phyloP scores from a whole-genome alignment of 257 asterid genomes.

The Vinca minor region DNA sequence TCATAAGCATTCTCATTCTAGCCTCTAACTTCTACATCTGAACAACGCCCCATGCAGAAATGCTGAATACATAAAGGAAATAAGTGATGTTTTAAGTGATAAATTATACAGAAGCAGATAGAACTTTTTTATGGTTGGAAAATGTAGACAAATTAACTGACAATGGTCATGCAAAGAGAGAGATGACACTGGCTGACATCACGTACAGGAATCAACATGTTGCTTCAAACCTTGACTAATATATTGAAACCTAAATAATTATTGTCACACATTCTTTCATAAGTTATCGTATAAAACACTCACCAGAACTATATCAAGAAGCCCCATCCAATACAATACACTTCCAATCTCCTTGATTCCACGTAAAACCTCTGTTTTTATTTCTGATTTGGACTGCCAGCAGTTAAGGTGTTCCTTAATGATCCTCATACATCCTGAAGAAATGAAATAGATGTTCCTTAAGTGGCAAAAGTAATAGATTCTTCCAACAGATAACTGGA shows the following conservation, averaged over 20 bases:
- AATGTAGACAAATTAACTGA: neutral
- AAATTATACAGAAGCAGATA: neutral
- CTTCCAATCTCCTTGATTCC: conserved; percentile 96
- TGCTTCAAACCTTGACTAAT: neutral
- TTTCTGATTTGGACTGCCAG: conserved; percentile 84
- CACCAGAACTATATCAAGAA: conserved; percentile 92
- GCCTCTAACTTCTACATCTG: neutral
- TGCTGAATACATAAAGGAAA: neutral
- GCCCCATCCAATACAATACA: conserved; percentile 90
- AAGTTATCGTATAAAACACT: conserved; percentile 16
- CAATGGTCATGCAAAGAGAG: neutral
- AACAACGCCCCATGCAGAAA: neutral
- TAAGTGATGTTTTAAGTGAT: neutral
- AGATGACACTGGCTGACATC: neutral
- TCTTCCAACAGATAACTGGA: neutral
- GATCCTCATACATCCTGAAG: conserved; percentile 66
- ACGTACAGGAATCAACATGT: neutral
- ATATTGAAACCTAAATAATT: neutral
- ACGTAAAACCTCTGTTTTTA: conserved; percentile 74
- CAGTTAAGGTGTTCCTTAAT: conserved; percentile 73
- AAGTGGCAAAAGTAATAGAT: conserved; percentile 2
- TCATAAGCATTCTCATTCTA: neutral
- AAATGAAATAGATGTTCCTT: conserved; percentile 6
- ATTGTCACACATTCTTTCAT: neutral
- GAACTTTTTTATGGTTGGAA: neutral